Conservation (phyloP, 179 eudicot species). For the Silene vulgaris region DNA sequence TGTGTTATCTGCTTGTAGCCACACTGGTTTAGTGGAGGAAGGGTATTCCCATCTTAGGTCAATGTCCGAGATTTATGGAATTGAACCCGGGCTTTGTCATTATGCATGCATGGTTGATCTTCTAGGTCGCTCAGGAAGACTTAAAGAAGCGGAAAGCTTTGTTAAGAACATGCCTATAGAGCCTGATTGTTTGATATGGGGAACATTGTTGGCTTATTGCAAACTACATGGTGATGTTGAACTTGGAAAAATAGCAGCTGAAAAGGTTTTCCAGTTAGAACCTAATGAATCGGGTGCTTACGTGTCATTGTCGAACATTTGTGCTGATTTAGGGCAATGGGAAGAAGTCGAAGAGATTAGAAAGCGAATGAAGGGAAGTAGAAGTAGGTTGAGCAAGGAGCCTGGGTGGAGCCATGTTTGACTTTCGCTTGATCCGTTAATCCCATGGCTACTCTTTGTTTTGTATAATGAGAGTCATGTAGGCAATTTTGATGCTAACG, state of each 20-base stretch:
- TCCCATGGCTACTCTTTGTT: not conserved
- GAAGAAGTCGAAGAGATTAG: constrained; percentile 59
- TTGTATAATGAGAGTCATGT: not conserved
- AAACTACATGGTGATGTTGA: constrained; percentile 74
- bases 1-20: constrained; percentile 84
- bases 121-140: constrained; percentile 74
- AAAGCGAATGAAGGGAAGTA: constrained; percentile 44
- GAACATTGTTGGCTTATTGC: constrained; percentile 69
- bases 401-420: constrained; percentile 76
- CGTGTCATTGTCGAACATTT: constrained; percentile 58
- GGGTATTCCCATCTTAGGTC: constrained; percentile 64
- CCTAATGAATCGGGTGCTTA: constrained; percentile 60
- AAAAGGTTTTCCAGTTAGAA: constrained; percentile 51
- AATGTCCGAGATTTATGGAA: constrained; percentile 54
- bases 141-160: constrained; percentile 66
- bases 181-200: constrained; percentile 69
- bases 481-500: not conserved
- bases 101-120: constrained; percentile 87
- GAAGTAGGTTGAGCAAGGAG: constrained; percentile 50
- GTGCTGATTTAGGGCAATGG: constrained; percentile 76
- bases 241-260: constrained; percentile 59
- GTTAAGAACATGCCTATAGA: constrained; percentile 54
- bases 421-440: constrained; percentile 5
- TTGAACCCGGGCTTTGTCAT: constrained; percentile 57
- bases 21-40: constrained; percentile 71